Evolutionary conservation across 106 monocot genomes (phyloP).

Genomic region (Hemerocallis citrina): DNA sequence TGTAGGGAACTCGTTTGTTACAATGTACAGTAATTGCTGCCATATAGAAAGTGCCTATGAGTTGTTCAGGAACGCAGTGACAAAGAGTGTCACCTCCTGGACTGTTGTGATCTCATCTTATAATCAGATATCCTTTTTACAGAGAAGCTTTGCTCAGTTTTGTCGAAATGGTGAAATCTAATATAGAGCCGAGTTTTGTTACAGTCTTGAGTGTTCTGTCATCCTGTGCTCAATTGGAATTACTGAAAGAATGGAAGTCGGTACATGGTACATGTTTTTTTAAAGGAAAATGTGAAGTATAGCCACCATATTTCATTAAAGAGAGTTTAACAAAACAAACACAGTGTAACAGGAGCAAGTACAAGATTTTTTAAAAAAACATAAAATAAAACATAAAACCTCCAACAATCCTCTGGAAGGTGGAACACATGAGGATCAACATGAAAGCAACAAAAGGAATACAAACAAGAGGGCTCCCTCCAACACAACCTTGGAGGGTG

Average conservation of each 20-base stretch:
- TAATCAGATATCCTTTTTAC: conserved; percentile 10
- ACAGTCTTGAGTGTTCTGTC: conserved; percentile 7
- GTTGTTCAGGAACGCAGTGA: conserved; percentile 1
- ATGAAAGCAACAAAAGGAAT: no score
- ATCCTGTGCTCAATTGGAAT: conserved; percentile 12
- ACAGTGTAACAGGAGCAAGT: conserved; percentile 1
- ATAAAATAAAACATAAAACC: conserved; percentile 6
- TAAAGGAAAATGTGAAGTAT: no score
- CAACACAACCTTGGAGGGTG: no score
- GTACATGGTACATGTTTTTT: no score
- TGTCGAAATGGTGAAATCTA: conserved; percentile 3
- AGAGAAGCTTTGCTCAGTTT: conserved; percentile 14
- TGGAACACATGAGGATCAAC: no score
- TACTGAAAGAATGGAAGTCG: conserved; percentile 12
- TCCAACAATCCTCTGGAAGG: no score
- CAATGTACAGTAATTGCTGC: conserved; percentile 11
- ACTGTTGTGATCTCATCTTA: conserved; percentile 22
- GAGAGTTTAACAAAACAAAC: no score
- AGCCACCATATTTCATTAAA: no score
- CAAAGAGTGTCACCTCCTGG: conserved; percentile 7
- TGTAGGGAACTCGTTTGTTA: conserved; percentile 7
- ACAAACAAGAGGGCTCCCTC: no score
- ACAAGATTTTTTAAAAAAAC: conserved; percentile 1
- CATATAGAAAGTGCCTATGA: conserved; percentile 8
- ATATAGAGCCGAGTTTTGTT: conserved; percentile 5